Conservation (phyloP, 768 basidiomycete genomes). For the Boletus tylopilopsis region DNA sequence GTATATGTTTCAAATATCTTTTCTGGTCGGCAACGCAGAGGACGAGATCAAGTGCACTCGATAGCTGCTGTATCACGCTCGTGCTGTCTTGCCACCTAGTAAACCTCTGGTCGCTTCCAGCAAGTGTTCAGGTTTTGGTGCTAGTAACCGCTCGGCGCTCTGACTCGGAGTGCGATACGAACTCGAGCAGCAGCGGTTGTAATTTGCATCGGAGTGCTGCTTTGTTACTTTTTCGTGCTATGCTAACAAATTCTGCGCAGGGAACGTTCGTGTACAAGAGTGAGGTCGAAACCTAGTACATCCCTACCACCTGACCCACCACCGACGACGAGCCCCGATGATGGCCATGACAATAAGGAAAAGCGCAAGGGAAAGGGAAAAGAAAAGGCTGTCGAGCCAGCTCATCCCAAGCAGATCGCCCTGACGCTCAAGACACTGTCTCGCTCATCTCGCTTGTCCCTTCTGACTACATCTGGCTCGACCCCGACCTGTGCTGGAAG, state of each 20-base stretch:
- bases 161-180: conserved; percentile 4
- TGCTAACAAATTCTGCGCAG: neutral
- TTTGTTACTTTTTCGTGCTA: neutral
- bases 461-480: conserved; percentile 68
- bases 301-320: conserved; percentile 7
- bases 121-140: neutral
- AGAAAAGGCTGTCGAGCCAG: conserved; percentile 14
- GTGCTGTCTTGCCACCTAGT: conserved; percentile 16
- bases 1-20: no score
- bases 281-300: neutral
- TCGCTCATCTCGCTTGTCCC: conserved; percentile 54
- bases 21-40: conserved; percentile 1
- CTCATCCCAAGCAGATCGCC: conserved; percentile 16
- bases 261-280: no score
- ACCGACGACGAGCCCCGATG: conserved; percentile 3
- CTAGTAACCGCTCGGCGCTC: conserved; percentile 20
- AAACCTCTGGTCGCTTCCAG: neutral
- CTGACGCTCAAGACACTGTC: conserved; percentile 45
- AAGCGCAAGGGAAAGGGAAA: conserved; percentile 21
- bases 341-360: conserved; percentile 5
- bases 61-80: conserved; percentile 12
- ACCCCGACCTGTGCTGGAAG: conserved; percentile 49
- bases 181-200: conserved; percentile 15
- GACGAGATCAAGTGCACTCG: conserved; percentile 26
- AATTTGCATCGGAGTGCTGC: conserved; percentile 27